phyloP scores from a whole-genome alignment of 495 filamentous ascomycete genomes.

The Aspergillus heteromorphus region DNA sequence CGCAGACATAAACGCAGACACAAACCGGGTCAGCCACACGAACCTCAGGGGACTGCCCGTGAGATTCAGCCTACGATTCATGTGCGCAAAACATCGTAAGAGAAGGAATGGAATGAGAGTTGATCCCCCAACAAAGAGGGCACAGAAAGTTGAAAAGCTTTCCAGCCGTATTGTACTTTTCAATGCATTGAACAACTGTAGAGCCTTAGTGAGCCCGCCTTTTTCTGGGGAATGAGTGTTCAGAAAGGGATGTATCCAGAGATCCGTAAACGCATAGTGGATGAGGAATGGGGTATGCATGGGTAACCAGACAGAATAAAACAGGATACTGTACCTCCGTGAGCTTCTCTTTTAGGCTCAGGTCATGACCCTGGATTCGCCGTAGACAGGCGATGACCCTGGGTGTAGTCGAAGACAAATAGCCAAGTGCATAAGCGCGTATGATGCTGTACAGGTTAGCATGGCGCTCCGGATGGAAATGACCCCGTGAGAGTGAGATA shows the following conservation, averaged over 20 bases:
- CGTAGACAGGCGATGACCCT: slow-evolving; percentile 55
- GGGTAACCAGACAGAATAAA: background rate
- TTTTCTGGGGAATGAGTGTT: background rate
- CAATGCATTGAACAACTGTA: slow-evolving; percentile 34
- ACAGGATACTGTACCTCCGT: slow-evolving; percentile 32
- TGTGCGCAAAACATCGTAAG: slow-evolving; percentile 27
- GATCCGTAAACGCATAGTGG: background rate
- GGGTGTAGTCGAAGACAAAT: slow-evolving; percentile 64
- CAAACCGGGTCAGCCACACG: slow-evolving; percentile 32
- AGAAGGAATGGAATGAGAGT: slow-evolving; percentile 55
- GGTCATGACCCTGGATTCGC: slow-evolving; percentile 41
- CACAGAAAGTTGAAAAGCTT: slow-evolving; percentile 81
- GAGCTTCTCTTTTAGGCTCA: slow-evolving; percentile 31
- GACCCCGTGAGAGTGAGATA: slow-evolving; percentile 1
- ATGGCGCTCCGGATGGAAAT: slow-evolving; percentile 4
- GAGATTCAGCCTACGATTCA: slow-evolving; percentile 14
- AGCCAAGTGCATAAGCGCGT: slow-evolving; percentile 70
- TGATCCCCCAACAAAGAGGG: slow-evolving; percentile 66
- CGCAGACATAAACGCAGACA: slow-evolving; percentile 39
- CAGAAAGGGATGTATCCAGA: background rate
- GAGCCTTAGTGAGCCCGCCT: slow-evolving; percentile 1
- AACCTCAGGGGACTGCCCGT: slow-evolving; percentile 11
- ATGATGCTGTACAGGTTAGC: slow-evolving; percentile 47
- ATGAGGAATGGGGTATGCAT: background rate
- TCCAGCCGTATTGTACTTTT: slow-evolving; percentile 33